Evolutionary conservation across 1,284 basidiomycete genomes (phyloP).

Genomic region (Ustilago sp.): DNA sequence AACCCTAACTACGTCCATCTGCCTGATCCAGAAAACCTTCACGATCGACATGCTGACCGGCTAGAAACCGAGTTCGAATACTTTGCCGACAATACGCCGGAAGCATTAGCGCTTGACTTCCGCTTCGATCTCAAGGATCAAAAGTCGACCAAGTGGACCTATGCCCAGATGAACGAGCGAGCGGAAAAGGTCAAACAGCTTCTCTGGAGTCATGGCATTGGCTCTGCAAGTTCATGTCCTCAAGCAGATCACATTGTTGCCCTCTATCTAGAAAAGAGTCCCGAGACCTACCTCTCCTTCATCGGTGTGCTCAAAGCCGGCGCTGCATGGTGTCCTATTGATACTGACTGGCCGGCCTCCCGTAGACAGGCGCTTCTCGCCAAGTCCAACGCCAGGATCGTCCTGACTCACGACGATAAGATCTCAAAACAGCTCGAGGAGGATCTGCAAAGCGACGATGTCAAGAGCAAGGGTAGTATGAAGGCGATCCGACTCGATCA

Average conservation of each 20-base stretch:
- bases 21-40: constrained; percentile 34
- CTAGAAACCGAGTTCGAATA: constrained; percentile 58
- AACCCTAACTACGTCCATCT: constrained; percentile 44
- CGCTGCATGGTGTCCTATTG: constrained; percentile 70
- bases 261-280: constrained; percentile 63
- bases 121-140: constrained; percentile 49
- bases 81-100: constrained; percentile 43
- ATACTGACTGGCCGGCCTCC: constrained; percentile 66
- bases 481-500: constrained; percentile 54
- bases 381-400: constrained; percentile 62
- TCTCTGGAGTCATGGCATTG: constrained; percentile 50
- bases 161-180: constrained; percentile 55
- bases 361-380: constrained; percentile 67
- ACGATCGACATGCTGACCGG: constrained; percentile 37
- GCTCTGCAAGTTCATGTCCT: constrained; percentile 35
- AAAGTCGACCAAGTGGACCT: constrained; percentile 48
- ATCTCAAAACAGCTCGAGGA: constrained; percentile 42
- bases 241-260: constrained; percentile 58
- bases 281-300: constrained; percentile 63
- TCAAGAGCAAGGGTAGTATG: constrained; percentile 37
- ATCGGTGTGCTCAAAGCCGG: constrained; percentile 67
- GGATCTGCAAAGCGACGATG: constrained; percentile 37
- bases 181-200: constrained; percentile 54
- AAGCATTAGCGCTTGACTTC: constrained; percentile 58
- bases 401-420: constrained; percentile 49